Evolutionary conservation across 768 basidiomycete species (phyloP), one percentile per base, ranked within the genome.

Genomic region (Sarcodon sp.): DNA sequence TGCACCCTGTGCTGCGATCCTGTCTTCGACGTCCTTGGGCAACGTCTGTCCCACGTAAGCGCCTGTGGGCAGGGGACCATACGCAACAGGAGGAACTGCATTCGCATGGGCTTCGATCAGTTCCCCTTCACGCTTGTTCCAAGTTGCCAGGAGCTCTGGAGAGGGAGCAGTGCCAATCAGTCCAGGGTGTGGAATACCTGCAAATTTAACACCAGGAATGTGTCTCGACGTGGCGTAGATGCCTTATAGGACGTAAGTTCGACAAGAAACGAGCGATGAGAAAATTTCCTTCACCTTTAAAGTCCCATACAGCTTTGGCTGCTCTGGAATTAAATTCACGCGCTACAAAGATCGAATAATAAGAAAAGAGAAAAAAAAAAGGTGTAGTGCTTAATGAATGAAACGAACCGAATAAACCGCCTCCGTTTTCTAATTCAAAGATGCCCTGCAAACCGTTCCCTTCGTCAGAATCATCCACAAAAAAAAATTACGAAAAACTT

Each of bases 281-380:
- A 37, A 39, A 46, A 1, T 7, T 37, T 32, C 32, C 44, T 55
- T 47, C 54, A 73, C 79, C 80, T 52, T 84, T 69, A 52, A 87
- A 72, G 60, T 86, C 85, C 85, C 85, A 88, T 50, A 88, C 83
- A 4, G 85, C 83, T 57, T 88, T 88, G 47, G 76, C 73, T 0
- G 84, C 84, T 55, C 67, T 74, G 56, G 79, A 82, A 37, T 82
- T 65, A 61, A 84, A 84, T 59, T 86, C 80, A 13, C 66, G 68
- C 3, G 80, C 79, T 80, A 35, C 13, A 41, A 32, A 10, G 21
- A 35, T 21, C 38, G 35, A 37, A 7, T 34, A 15, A 33, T 38
- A 2, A 16, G 45, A 21, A 3, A 7, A 7, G 3, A 16, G 45
- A 21, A 3, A 7, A 7, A 33, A 6, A 9, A 33, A 6, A 33